These are phyloP conservation scores for Phytophthora palmivora DNA, from an alignment of 352 stramenopile genomes.

Conservation along the genomic window DNA sequence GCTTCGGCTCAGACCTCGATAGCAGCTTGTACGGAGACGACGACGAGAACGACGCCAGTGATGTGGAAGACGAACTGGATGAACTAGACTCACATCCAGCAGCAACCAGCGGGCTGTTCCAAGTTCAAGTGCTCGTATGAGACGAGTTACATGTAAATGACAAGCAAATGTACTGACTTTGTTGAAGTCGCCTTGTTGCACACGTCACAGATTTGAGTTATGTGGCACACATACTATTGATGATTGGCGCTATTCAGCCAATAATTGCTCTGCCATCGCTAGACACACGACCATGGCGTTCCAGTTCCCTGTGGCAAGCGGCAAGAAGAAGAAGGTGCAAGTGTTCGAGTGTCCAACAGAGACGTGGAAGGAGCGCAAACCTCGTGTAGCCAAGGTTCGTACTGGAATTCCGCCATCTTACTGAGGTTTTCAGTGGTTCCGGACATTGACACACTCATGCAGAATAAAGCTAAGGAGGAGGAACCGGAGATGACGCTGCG, in stretches of 20 bases:
- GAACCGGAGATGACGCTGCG: constrained; percentile 54
- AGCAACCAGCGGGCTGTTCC: constrained; percentile 55
- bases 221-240: constrained; percentile 14
- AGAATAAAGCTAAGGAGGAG: constrained; percentile 36
- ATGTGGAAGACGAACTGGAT: constrained; percentile 25
- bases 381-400: constrained; percentile 37
- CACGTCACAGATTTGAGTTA: constrained; percentile 36
- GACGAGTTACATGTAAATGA: not conserved
- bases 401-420: not conserved
- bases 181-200: constrained; percentile 16
- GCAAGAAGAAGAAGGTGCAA: constrained; percentile 81
- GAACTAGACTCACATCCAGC: constrained; percentile 9
- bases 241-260: constrained; percentile 26
- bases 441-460: constrained; percentile 12
- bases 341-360: constrained; percentile 81
- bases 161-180: not conserved
- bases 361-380: constrained; percentile 70
- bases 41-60: constrained; percentile 24
- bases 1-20: constrained; percentile 26
- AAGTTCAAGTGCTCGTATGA: constrained; percentile 74
- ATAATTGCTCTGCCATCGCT: not conserved
- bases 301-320: constrained; percentile 76
- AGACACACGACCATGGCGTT: constrained; percentile 44
- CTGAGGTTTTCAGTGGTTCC: not conserved
- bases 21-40: constrained; percentile 38